Base-by-base conservation (phyloP, 75 land plant species). In the Picea sitchensis region DNA sequence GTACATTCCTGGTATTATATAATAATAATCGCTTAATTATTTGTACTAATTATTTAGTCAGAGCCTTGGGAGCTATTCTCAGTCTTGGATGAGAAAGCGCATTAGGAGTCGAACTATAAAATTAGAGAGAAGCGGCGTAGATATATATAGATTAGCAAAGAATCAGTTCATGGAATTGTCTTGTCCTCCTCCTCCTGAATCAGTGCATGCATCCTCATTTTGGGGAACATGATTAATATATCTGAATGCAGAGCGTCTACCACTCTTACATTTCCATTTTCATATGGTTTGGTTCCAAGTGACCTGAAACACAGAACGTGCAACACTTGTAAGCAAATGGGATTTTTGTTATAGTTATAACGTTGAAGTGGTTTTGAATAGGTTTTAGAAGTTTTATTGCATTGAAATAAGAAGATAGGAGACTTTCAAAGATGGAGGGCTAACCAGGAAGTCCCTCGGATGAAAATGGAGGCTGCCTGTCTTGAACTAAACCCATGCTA, bases 371-470 rank as follows among this genome's bases (percentile, higher is more conserved):
- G n/a, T 17, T 47, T 8, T 5, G 34, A 18, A 69, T 8, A 68
- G 21, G 15, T 26, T 26, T 2, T 32, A 54, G 4, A 13, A 51
- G 6, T 44, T 20, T 15, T 21, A 23, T 9, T 5, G 30, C 7
- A 44, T n/a, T 73, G 31, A 47, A 20, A 5, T 54, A 47, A 54
- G 4, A 11, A 20, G 31, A 20, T 20, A 4, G 18, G 8, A 21
- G 23, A n/a, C 20, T 62, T 62, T 62, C 21, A 62, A 20, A 62
- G 26, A 26, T 57, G 3, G 31, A 9, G 51, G 74, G 36, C 56
- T 13, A 14, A 90, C 92, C 92, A 84, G 87, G 76, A 64, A 78
- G 81, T 80, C 77, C 74, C 38, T 92, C 92, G 30, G 88, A 80
- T 74, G 76, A 73, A 54, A 84, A 87, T 21, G 78, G 56, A 41